Evolutionary conservation across 495 filamentous ascomycete genomes (phyloP), one percentile per base, ranked within the genome.

Genomic region (Pyronema omphalodes): DNA sequence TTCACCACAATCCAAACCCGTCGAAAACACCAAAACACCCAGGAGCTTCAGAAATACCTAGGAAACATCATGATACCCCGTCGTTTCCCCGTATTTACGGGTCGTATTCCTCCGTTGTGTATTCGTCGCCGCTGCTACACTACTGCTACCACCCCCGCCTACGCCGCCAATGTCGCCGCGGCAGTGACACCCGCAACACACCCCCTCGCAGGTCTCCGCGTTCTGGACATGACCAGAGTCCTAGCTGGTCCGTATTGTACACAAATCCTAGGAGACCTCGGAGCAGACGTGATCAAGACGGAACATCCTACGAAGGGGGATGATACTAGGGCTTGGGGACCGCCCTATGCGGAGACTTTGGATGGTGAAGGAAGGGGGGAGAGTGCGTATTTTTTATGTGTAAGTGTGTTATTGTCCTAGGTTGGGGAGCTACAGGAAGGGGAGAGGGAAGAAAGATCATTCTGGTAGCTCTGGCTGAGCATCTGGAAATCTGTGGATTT

Each of bases 161-260:
- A 1, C 23, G 23, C 23, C 23, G 23, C 23, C 23, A n/a, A n/a
- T n/a, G n/a, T 40, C 37, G n/a, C 37, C 8, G n/a, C 37, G 8
- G 8, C 37, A 40, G 39, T 43, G 2, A 1, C 1, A 1, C 39
- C 12, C 12, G 35, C 48, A 1, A 51, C 9, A n/a, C 37, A 40
- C 14, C 50, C 50, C 8, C 50, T 52, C 15, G 19, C 9, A 14
- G 50, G 50, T 7, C 8, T 52, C 15, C 1, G 15, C 2, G 87
- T 98, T 11, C 73, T 98, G 36, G 91, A 98, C 67, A 88, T 98
- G 86, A 95, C 91, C 0, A 76, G 91, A 71, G 93, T 98, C 11
- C 73, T 98, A 49, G 91, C 91, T 47, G 91, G 91, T 40, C 93
- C 95, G 72, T 67, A 86, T 76, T 93, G 88, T 61, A 96, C 91